phyloP scores from a whole-genome alignment of 2,329 filamentous ascomycete species.

The Stylonectria norvegica region DNA sequence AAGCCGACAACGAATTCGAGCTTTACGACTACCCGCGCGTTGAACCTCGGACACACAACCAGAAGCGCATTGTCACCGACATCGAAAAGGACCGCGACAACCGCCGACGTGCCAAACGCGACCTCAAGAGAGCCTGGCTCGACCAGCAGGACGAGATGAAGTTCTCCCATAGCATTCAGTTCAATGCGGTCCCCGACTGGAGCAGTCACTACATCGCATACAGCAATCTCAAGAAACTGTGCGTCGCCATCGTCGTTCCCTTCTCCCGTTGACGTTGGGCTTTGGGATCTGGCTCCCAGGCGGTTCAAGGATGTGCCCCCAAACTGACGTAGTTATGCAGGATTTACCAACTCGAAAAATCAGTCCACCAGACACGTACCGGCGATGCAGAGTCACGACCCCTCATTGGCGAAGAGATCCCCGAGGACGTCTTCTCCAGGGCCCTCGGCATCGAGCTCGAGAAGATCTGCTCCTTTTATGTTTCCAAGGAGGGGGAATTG shows the following conservation, averaged over 20 bases:
- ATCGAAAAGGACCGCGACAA: conserved; percentile 34
- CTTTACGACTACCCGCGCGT: conserved; percentile 36
- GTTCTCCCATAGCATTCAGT: conserved; percentile 99
- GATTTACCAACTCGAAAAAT: conserved; percentile 93
- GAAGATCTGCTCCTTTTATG: conserved; percentile 90
- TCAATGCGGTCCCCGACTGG: conserved; percentile 99
- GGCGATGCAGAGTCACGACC: conserved; percentile 82
- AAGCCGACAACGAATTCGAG: conserved; percentile 32
- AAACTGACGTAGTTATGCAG: conserved; percentile 41
- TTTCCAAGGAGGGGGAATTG: conserved; percentile 83
- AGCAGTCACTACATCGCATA: conserved; percentile 97
- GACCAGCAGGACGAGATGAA: conserved; percentile 87
- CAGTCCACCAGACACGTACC: conserved; percentile 59
- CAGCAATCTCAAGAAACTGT: conserved; percentile 98
- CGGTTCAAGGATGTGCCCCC: not conserved
- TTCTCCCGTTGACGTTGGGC: no score
- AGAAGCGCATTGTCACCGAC: conserved; percentile 27
- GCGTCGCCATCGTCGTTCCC: conserved; percentile 9
- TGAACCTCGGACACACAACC: conserved; percentile 19
- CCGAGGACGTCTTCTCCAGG: conserved; percentile 76
- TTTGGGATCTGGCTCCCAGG: no score
- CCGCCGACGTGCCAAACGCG: conserved; percentile 44
- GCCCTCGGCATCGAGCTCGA: conserved; percentile 87
- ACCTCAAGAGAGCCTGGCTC: conserved; percentile 66
- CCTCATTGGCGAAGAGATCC: conserved; percentile 69